Percentiles rank a stretch among this genome's conserved stretches.
Evolutionary conservation across 306 rosid species (phyloP).

Genomic region (Crotalaria pallida): DNA sequence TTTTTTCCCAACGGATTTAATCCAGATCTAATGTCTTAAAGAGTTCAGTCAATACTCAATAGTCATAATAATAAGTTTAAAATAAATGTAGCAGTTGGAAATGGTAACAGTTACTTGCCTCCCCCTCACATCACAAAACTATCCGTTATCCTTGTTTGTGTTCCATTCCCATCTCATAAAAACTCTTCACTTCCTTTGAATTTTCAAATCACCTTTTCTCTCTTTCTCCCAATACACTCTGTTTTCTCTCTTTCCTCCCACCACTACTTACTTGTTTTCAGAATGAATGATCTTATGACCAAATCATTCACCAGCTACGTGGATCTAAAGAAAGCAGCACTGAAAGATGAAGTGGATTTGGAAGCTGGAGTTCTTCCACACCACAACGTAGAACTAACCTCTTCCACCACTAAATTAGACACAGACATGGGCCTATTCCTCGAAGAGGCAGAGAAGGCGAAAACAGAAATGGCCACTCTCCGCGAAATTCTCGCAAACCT

Average conservation of each 20-base stretch:
- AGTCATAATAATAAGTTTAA: too few relatives aligned
- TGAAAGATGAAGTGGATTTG: constrained; percentile 74
- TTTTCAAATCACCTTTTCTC: neutral
- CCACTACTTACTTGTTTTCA: too few relatives aligned
- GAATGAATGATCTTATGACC: constrained; percentile 86
- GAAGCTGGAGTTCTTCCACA: constrained; percentile 52
- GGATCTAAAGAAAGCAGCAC: constrained; percentile 71
- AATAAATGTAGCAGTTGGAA: neutral
- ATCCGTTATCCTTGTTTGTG: neutral
- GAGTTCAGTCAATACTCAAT: neutral
- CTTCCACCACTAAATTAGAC: constrained; percentile 36
- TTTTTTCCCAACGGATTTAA: too few relatives aligned
- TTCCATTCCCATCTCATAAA: neutral
- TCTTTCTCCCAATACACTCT: neutral
- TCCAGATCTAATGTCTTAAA: too few relatives aligned
- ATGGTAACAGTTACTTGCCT: neutral
- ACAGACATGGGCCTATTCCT: constrained; percentile 59
- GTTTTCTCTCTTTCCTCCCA: neutral
- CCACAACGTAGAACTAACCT: constrained; percentile 30
- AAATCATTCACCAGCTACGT: constrained; percentile 81
- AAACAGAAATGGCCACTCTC: constrained; percentile 49
- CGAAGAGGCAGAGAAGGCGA: constrained; percentile 78
- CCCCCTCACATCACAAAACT: too few relatives aligned
- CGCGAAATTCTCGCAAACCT: constrained; percentile 43
- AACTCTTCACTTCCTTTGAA: neutral